These are phyloP conservation scores for Fusarium coffeatum DNA, from an alignment of 2,329 filamentous ascomycete genomes.

Conservation along the genomic window DNA sequence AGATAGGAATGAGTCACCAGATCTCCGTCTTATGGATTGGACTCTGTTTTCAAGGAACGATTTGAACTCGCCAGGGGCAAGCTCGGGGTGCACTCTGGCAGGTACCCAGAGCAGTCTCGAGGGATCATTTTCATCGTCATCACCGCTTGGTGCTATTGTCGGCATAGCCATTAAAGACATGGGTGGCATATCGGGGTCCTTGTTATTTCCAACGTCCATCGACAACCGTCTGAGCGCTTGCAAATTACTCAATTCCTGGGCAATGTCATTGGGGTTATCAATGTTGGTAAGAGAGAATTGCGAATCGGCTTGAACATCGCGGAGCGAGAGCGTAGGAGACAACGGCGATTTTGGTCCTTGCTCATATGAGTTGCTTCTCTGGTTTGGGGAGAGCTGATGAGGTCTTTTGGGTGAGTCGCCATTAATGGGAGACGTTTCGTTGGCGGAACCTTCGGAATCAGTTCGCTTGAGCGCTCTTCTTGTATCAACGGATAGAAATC, in stretches of 20 bases:
- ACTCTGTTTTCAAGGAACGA: constrained; percentile 94
- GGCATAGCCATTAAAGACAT: constrained; percentile 76
- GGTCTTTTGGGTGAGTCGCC: constrained; percentile 55
- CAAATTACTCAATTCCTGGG: constrained; percentile 91
- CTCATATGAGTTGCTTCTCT: constrained; percentile 57
- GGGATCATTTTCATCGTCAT: constrained; percentile 87
- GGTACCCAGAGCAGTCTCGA: constrained; percentile 96
- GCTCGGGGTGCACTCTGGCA: constrained; percentile 90
- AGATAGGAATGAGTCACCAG: constrained; percentile 75
- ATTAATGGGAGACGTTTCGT: constrained; percentile 45
- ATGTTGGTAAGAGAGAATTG: constrained; percentile 90
- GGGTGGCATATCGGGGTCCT: constrained; percentile 80
- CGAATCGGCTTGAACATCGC: constrained; percentile 66
- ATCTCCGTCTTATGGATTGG: constrained; percentile 86
- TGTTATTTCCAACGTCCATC: constrained; percentile 85
- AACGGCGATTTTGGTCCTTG: constrained; percentile 56
- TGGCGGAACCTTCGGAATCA: constrained; percentile 58
- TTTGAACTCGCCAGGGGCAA: constrained; percentile 96
- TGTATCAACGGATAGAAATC: constrained; percentile 52
- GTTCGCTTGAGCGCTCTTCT: constrained; percentile 59
- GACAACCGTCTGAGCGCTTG: constrained; percentile 92
- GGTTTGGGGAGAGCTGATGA: constrained; percentile 57
- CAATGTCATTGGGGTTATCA: constrained; percentile 87
- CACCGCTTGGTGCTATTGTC: constrained; percentile 75
- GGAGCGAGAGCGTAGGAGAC: constrained; percentile 66